Conservation (phyloP, 306 rosid genomes). For the Prinsepia uniflora region DNA sequence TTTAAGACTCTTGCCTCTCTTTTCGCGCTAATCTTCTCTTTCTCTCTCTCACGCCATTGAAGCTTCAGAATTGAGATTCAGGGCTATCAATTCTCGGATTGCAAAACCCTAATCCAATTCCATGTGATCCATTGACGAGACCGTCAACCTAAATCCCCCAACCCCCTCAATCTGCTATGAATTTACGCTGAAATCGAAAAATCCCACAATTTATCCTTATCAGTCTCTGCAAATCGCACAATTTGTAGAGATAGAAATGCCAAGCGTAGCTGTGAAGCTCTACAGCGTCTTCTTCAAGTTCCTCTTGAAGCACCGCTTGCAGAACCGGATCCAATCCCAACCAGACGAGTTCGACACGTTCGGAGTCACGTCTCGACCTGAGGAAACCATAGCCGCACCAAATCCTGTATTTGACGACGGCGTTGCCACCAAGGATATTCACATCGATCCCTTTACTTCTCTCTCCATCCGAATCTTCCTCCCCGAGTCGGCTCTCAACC, state of each 20-base stretch:
- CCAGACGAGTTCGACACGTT: constrained; percentile 53
- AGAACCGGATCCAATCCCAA: constrained; percentile 68
- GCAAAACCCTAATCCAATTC: constrained; percentile 27
- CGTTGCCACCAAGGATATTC: constrained; percentile 90
- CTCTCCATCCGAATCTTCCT: constrained; percentile 83
- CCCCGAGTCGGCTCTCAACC: constrained; percentile 72
- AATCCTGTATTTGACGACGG: constrained; percentile 83
- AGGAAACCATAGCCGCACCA: constrained; percentile 59
- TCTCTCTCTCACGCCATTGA: constrained; percentile 36
- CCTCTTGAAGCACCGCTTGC: constrained; percentile 86
- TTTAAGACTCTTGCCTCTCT: constrained; percentile 10
- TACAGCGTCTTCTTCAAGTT: constrained; percentile 98
- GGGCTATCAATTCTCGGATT: constrained; percentile 24
- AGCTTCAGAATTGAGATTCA: constrained; percentile 24
- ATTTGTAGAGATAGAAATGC: constrained; percentile 46
- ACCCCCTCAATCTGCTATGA: constrained; percentile 18
- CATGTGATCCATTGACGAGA: constrained; percentile 8
- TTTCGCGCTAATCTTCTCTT: background rate
- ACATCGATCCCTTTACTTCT: constrained; percentile 75
- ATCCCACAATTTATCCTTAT: constrained; percentile 8
- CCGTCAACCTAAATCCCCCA: background rate
- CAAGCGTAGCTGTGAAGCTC: constrained; percentile 88
- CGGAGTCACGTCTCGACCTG: constrained; percentile 85
- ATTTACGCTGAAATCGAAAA: constrained; percentile 14
- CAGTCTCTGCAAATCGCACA: constrained; percentile 19